Base-by-base conservation (phyloP, 805 yeast genomes). In the Starmera caribaea region DNA sequence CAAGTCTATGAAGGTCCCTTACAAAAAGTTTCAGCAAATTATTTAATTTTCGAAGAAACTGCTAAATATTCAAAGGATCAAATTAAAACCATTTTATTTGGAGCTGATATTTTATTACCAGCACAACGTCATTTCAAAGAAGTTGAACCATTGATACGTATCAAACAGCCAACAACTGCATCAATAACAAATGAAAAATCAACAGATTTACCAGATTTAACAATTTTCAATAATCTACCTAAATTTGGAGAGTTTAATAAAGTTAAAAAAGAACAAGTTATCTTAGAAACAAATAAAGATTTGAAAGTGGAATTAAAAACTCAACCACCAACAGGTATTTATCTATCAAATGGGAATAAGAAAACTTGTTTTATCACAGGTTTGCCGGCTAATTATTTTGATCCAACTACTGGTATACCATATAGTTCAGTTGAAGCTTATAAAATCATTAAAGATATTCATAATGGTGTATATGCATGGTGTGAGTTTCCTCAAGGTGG, bases 341-440 rank as follows among this genome's bases (percentile, higher is more conserved):
- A 79, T 45, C 63, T 81, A 41, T 81, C 87, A 32, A 84, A 69
- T 57, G 87, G 84, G 26, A 69, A 69, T 38, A 79, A 76, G 58
- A 66, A 69, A 51, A 73, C 76, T 59, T 82, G 96, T 68, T 65
- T 80, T 21, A 77, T 89, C 34, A 78, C 87, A 3, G 95, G 95
- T 3, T 72, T 72, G 37, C 79, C 78, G 36, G 95, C 92, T 14
- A 73, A 76, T 52, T 90, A 86, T 59, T 79, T 82, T 46, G 97
- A 90, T 64, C 97, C 97, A 0, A 70, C 75, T 30, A 78, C 82
- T 26, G 95, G 95, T 30, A 74, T 92, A 38, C 94, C 96, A 2
- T 92, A 92, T 60, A 72, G 80, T 37, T 81, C 80, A 46, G 83
- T 87, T 44, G 89, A 82, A 36, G 80, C 90, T n/a, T 87, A 79